A percentile compares a stretch with the other conserved stretches of the same genome.
Conservation (phyloP, 1,139 yeast genomes). For the Pichia norvegensis region DNA sequence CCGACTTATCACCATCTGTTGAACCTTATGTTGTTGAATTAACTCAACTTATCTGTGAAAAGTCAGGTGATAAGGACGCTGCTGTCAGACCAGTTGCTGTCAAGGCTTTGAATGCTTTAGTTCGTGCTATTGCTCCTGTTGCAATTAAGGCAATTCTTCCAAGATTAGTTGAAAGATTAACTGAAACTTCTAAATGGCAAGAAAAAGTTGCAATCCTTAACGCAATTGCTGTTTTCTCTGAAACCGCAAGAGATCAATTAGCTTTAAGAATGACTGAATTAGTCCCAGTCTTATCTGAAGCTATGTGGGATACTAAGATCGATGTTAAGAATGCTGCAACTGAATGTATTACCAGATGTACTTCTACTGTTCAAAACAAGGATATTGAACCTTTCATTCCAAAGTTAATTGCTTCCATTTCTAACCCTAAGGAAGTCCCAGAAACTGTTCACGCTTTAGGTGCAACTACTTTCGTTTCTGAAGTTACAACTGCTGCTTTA, state of each 20-base stretch:
- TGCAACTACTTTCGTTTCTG: constrained; percentile 99
- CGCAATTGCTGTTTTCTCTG: constrained; percentile 81
- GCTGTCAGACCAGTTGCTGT: constrained; percentile 64
- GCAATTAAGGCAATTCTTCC: constrained; percentile 90
- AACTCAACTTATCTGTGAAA: constrained; percentile 60
- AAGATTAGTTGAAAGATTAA: constrained; percentile 60
- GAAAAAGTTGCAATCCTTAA: constrained; percentile 90
- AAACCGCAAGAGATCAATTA: constrained; percentile 89
- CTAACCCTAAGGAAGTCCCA: constrained; percentile 94
- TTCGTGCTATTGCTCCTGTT: constrained; percentile 81
- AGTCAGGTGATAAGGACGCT: constrained; percentile 86
- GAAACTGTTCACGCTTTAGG: constrained; percentile 98
- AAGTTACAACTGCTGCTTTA: constrained; percentile 98
- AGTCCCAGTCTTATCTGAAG: constrained; percentile 95
- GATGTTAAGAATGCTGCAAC: constrained; percentile 97
- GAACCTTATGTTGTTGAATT: constrained; percentile 89
- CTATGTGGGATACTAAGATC: constrained; percentile 99
- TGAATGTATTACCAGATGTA: constrained; percentile 89
- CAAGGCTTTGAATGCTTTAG: constrained; percentile 67
- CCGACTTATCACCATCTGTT: constrained; percentile 79
- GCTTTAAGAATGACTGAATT: constrained; percentile 99
- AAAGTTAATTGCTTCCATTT: constrained; percentile 92
- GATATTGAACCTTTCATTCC: constrained; percentile 99
- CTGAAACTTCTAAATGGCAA: constrained; percentile 88
- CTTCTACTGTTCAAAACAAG: constrained; percentile 98